Evolutionary conservation across 2,329 filamentous ascomycete genomes (phyloP), one percentile per base, ranked within the genome.

Genomic region (Biscogniauxia marginata): DNA sequence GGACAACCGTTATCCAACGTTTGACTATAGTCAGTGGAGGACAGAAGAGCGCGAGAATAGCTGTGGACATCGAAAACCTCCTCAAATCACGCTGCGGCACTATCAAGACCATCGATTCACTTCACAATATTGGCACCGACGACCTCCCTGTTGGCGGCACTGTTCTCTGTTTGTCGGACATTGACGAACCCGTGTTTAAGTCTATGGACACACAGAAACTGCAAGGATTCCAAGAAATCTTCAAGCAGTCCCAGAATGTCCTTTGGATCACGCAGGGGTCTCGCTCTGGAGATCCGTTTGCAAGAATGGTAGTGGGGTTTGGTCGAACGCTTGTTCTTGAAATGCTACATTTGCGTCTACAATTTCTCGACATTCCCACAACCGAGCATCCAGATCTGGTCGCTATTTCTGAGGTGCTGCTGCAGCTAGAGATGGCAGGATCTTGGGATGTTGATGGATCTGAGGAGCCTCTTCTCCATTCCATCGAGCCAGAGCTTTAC

Each of bases 401-500:
- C 24, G 24, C 24, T 25, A 25, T 25, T 11, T 25, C 24, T 25
- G 24, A 25, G 24, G 24, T 11, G 24, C 11, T 25, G 24, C 11
- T 25, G 11, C 6, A 11, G 24, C 11, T 25, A 25, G 24, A 25
- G 24, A 25, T 25, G 24, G 24, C 24, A 25, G 24, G 24, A 6
- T 25, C 24, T 6, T 25, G 24, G 24, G 24, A 25, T 6, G 24
- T 11, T 6, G 11, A 25, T 25, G 24, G 24, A 25, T 25, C 24
- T 11, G 24, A 25, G 24, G 24, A 25, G 24, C 49, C 43, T 48
- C 8, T 59, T 11, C 54, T 59, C 3, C 39, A 56, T 30, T 49
- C 57, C 11, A 48, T 55, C 11, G 57, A 59, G 25, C 51, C 54
- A 13, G 57, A 57, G 20, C 13, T 60, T 11, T 51, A 49, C 34